A percentile compares a stretch with the other conserved stretches of the same genome.
Conservation (phyloP, 768 basidiomycete species). For the Cystofilobasidium capitatum region DNA sequence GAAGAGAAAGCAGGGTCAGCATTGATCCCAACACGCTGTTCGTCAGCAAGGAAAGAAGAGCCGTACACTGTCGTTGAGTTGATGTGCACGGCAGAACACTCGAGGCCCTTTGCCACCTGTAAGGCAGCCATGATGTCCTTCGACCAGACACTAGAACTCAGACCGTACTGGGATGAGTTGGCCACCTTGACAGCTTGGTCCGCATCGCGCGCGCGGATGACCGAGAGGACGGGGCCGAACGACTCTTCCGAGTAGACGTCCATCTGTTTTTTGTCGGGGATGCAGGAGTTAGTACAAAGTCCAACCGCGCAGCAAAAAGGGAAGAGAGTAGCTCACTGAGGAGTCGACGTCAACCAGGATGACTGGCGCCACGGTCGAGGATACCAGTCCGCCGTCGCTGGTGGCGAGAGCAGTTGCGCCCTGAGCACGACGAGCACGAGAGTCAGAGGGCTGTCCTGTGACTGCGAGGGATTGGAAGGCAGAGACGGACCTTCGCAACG, state of each 20-base stretch:
- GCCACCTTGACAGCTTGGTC: conserved; percentile 53
- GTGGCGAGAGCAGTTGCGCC: background rate
- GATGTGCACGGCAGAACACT: conserved; percentile 21
- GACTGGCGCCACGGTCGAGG: conserved; percentile 1
- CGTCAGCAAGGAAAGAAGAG: background rate
- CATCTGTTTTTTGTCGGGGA: conserved; percentile 7
- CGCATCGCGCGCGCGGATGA: conserved; percentile 36
- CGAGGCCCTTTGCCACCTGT: conserved; percentile 1
- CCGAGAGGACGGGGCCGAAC: conserved; percentile 51
- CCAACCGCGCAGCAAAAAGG: background rate
- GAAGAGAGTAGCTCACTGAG: conserved; percentile 9
- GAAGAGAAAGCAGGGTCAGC: background rate
- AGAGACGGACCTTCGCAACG: background rate
- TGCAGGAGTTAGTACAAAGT: background rate
- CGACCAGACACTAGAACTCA: conserved; percentile 51
- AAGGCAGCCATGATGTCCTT: conserved; percentile 22
- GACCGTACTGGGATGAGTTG: conserved; percentile 49
- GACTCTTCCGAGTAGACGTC: conserved; percentile 43
- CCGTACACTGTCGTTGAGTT: conserved; percentile 15
- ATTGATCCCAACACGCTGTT: too few relatives aligned
- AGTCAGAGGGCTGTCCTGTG: conserved; percentile 2
- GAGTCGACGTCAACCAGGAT: conserved; percentile 26
- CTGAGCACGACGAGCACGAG: background rate
- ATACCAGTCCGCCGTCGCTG: background rate
- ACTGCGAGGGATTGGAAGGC: too few relatives aligned